These are phyloP conservation scores for Peribolospora kevripleyi DNA, from an alignment of 768 basidiomycete genomes.

Conservation along the genomic window DNA sequence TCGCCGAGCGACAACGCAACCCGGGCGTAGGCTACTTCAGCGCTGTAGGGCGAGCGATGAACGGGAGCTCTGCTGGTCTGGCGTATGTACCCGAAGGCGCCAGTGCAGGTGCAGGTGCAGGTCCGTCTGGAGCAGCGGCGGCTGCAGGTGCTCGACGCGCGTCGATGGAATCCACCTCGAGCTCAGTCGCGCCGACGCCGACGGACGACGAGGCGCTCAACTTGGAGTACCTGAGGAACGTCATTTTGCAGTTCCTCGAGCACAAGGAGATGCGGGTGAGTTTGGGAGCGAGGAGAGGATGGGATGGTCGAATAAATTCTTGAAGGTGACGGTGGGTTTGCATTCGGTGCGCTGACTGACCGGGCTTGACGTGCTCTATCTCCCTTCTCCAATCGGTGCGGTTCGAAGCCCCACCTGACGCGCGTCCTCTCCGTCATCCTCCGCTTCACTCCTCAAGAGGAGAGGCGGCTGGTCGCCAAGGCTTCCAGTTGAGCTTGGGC, in stretches of 20 bases:
- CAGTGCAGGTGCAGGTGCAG: no score
- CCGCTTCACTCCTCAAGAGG: conserved; percentile 86
- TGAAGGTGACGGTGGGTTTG: neutral
- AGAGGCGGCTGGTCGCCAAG: conserved; percentile 65
- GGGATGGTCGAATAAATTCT: no score
- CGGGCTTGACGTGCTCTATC: neutral
- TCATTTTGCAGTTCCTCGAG: conserved; percentile 89
- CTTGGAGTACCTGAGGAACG: conserved; percentile 82
- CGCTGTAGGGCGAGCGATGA: conserved; percentile 1
- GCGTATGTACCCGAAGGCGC: neutral
- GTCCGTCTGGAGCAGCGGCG: no score
- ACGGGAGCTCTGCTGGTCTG: neutral
- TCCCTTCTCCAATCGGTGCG: neutral
- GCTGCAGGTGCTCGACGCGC: conserved; percentile 2
- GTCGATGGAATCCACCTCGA: conserved; percentile 11
- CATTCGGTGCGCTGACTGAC: neutral
- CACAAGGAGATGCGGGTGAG: conserved; percentile 94
- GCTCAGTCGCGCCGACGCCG: conserved; percentile 9
- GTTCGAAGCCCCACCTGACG: conserved; percentile 53
- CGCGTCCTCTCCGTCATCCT: conserved; percentile 76
- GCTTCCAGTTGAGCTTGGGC: conserved; percentile 11
- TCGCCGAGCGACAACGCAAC: conserved; percentile 71
- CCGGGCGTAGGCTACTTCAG: conserved; percentile 72
- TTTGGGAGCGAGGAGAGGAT: conserved; percentile 1
- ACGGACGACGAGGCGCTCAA: conserved; percentile 71